Evolutionary conservation across 139 green algal genomes (phyloP).

Genomic region (Edaphochlamys debaryana): DNA sequence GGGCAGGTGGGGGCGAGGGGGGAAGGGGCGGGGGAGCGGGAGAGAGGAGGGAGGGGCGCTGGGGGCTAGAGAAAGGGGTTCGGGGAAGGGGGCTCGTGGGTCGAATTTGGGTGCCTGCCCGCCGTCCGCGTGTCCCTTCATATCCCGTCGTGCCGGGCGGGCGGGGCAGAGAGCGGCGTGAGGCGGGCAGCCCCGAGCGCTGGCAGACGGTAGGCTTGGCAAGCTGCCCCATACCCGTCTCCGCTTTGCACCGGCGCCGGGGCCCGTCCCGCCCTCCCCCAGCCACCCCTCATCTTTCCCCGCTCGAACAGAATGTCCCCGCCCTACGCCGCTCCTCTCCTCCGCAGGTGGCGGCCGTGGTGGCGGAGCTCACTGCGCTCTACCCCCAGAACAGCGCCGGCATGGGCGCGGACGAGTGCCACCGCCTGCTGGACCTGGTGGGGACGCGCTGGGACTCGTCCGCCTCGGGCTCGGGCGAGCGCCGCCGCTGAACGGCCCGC

Average conservation of each 20-base stretch:
- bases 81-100: no score
- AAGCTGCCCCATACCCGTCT: no score
- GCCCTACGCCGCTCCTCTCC: neutral
- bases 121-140: no score
- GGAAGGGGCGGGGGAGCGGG: no score
- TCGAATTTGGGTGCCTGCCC: no score
- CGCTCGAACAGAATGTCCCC: neutral
- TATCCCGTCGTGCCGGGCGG: no score
- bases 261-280: neutral
- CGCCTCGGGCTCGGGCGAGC: neutral
- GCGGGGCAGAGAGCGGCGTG: no score
- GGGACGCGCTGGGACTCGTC: constrained; percentile 7
- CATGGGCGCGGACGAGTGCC: constrained; percentile 25
- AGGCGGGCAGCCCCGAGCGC: no score
- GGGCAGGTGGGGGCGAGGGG: neutral
- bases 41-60: no score
- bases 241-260: neutral
- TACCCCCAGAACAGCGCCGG: constrained; percentile 16
- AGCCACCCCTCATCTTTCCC: neutral
- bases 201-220: no score
- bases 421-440: constrained; percentile 32
- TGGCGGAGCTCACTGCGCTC: constrained; percentile 22
- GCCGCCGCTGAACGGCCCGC: constrained; percentile 2
- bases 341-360: constrained; percentile 34
- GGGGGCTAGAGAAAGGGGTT: no score